Evolutionary conservation across 768 basidiomycete genomes (phyloP), one percentile per base, ranked within the genome.

Genomic region (Galerina marginata): DNA sequence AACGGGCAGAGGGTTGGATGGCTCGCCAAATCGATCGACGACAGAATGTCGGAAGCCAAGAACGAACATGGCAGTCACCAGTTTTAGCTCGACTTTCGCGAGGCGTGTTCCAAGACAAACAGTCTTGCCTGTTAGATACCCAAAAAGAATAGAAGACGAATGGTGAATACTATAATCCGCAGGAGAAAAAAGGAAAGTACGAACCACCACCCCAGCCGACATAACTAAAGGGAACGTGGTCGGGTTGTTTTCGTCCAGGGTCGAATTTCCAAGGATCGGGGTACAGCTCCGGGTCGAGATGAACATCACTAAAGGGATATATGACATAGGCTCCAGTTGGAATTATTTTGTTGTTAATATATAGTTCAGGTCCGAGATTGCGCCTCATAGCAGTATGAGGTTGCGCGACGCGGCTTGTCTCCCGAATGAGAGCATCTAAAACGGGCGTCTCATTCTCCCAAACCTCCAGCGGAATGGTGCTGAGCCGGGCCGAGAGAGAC

Each of bases 131-230:
- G 67, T 56, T 47, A 16, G 29, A 46, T 60, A 38, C 60, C 55
- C 52, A 61, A 54, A 57, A 40, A 59, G 25, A 63, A 58, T 42
- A 29, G 15, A 38, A 42, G 57, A 46, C 20, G 45, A 15, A 25
- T 16, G 44, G 25, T 45, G 45, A 56, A 25, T 54, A 50, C 60
- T 15, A 46, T 23, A 53, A 12, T 40, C 38, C 23, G 51, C 51
- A 26, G 20, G 29, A 42, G 65, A 55, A 54, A 56, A 37, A 51
- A 64, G 52, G 38, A 44, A 80, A 85, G 67, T 70, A 91, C 90
- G 89, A 81, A 92, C 91, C 91, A 77, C 85, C 89, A 61, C 91
- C 91, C 91, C 90, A 92, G 37, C 90, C 90, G 51, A 92, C 79
- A 69, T 88, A 92, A 56, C 81, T 76, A 72, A 85, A 86, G 59